Evolutionary conservation across 2,329 filamentous ascomycete genomes (phyloP).

Genomic region (Diaporthe citri): DNA sequence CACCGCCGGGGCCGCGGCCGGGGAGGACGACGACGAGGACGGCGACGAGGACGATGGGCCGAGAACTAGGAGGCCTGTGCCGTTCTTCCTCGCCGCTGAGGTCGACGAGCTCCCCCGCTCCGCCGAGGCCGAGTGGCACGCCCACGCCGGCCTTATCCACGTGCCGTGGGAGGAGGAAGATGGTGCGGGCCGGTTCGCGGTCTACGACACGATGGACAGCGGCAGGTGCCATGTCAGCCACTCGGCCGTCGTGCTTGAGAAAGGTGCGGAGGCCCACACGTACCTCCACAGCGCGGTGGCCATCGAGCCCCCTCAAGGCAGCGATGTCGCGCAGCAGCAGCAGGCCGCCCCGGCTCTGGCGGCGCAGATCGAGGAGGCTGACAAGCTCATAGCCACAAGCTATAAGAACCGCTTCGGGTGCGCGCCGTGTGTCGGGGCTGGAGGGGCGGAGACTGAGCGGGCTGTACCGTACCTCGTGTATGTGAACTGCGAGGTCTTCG

Average conservation of each 20-base stretch:
- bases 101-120: conserved; percentile 81
- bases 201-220: neutral
- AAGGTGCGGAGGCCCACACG: neutral
- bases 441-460: neutral
- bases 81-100: conserved; percentile 81
- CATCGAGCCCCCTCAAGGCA: neutral
- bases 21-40: conserved; percentile 50
- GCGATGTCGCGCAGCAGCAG: neutral
- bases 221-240: conserved; percentile 26
- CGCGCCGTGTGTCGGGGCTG: neutral
- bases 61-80: conserved; percentile 53
- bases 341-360: neutral
- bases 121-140: conserved; percentile 87
- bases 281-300: conserved; percentile 35
- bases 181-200: neutral
- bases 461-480: conserved; percentile 47
- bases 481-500: conserved; percentile 36
- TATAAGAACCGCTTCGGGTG: conserved; percentile 3
- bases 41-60: conserved; percentile 41
- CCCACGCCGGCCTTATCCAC: conserved; percentile 69
- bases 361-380: neutral
- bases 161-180: conserved; percentile 38
- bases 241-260: conserved; percentile 20
- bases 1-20: conserved; percentile 43
- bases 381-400: neutral